These are phyloP conservation scores for Bassia scoparia DNA, from an alignment of 148 eudicot species.

Conservation along the genomic window DNA sequence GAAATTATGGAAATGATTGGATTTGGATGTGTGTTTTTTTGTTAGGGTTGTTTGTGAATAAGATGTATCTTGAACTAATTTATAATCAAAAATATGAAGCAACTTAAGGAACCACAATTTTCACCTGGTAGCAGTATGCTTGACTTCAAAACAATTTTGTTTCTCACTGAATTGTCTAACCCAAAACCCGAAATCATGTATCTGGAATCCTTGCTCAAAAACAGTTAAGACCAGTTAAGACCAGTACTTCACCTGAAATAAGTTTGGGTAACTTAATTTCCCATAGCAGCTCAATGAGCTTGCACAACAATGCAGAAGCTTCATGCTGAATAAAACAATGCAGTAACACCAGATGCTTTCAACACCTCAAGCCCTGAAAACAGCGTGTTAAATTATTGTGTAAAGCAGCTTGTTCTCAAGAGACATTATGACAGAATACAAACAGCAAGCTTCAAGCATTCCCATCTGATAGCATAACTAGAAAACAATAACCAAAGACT, in stretches of 20 bases:
- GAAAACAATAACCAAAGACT: too few species aligned
- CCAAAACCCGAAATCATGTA: neutral
- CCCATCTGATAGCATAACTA: neutral
- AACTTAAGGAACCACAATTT: too few species aligned
- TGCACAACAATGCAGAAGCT: neutral
- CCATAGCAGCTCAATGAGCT: neutral
- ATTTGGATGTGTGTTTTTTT: neutral
- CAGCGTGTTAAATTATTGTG: neutral
- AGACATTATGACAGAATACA: neutral
- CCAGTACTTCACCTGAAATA: neutral
- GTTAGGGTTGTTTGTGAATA: neutral
- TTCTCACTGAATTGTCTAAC: too few species aligned
- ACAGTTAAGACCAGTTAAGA: neutral
- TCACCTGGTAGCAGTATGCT: too few species aligned
- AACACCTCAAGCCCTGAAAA: neutral
- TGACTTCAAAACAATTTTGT: too few species aligned
- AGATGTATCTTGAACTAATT: neutral
- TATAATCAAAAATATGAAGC: neutral
- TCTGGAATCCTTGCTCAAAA: neutral
- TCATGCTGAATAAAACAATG: neutral
- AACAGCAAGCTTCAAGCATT: neutral
- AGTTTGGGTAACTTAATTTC: neutral
- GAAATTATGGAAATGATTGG: neutral
- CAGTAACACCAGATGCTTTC: neutral
- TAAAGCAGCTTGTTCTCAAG: neutral